Evolutionary conservation across 2,329 filamentous ascomycete genomes (phyloP), one percentile per base, ranked within the genome.

Genomic region (Colletotrichum caudatum): DNA sequence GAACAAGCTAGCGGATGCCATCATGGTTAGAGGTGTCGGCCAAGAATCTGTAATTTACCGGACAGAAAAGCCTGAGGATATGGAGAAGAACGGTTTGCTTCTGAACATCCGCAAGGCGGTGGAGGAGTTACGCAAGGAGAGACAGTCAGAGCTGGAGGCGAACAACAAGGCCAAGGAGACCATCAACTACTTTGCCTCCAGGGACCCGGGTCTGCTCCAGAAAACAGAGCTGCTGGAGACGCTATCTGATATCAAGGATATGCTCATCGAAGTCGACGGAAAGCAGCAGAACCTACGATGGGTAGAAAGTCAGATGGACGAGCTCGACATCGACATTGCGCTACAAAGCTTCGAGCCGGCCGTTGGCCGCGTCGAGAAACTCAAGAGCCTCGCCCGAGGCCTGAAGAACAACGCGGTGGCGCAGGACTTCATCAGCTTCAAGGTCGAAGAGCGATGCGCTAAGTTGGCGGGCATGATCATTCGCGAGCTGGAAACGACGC

Each of bases 241-340:
- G 9, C 82, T 94, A 12, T 94, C 94, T 1, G 90, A 91, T 73
- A 90, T 92, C 76, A 94, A 94, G 78, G 93, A 97, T 79, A 92
- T 97, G 83, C 89, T 97, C 66, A 95, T 99, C 75, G 96, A 99
- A 77, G 94, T 97, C 18, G 96, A 98, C 77, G 96, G 96, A 60
- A 97, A 97, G 77, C 95, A 98, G 80, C 94, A 98, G 79, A 98
- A 96, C 79, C 87, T 99, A 58, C 93, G 95, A 64, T 98, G 94
- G 94, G 94, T 99, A 0, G 96, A 99, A 80, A 90, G 91, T 64
- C 94, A 98, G 82, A 93, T 99, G 80, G 96, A 99, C 78, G 94
- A 97, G 78, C 89, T 99, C 7, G 96, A 99, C 78, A 98, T 98
- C 76, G 92, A 97, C 76, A 95, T 99, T 77, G 95, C 96, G 0